Base-by-base conservation (phyloP, 1,284 basidiomycete genomes). In the Tilletia indica region DNA sequence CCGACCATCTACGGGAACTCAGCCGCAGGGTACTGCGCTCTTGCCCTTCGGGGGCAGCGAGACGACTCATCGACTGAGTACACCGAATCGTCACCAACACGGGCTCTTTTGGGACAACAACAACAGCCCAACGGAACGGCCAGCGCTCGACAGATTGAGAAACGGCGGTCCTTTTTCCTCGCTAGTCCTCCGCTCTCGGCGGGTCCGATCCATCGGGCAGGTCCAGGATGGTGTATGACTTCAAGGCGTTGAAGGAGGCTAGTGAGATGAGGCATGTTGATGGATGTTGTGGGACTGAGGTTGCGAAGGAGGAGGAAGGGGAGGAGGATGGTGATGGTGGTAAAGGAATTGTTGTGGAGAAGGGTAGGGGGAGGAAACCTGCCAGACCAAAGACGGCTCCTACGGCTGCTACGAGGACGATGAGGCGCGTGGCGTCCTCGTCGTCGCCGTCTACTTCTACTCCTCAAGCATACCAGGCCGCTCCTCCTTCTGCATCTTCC, bases 181-280 rank as follows among this genome's bases (percentile, higher is more conserved):
- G 16, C 61, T 36, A 64, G 61, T 16, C 61, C 61, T 4, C 61
- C 61, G 12, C 61, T 64, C 34, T 64, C 61, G 31, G 36, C 61
- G 31, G 31, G 34, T 3, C 61, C 61, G 9, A 39, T 64, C 61
- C 61, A 8, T 9, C 61, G 14, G 6, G 14, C 16, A 9, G 34
- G 4, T 64, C 34, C 36, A 38, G 61, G 36, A 64, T 34, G 34
- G 61, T 64, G 34, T 64, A 64, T 42, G 61, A 64, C 36, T 64
- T 64, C 36, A 36, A 38, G 36, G 31, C 36, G 39, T 36, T 64
- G 36, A 64, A 64, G 61, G 61, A 64, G 61, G 19, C 61, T 34
- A 64, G 34, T 39, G 61, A 64, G 61, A 64, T 64, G 8, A 34
- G 42, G 42, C 42, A 45, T 45, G 42, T 45, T 8, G 42, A 45